Evolutionary conservation across 2,329 filamentous ascomycete species (phyloP), one percentile per base, ranked within the genome.

Genomic region (Lasiodiplodia hormozganensis): DNA sequence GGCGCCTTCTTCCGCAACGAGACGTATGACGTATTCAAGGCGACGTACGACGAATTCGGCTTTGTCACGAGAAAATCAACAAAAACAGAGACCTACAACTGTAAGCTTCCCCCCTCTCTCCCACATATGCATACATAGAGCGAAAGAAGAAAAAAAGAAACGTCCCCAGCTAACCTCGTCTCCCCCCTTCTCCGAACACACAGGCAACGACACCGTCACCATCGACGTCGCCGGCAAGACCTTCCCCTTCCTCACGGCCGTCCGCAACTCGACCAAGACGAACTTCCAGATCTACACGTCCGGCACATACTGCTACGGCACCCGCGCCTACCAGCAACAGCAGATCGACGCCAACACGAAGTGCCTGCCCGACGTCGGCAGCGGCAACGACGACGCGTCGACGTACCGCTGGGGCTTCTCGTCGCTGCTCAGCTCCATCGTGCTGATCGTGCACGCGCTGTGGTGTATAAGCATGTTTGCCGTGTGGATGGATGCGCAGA

Each of bases 391-490:
- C 40, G 18, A 47, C 6, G 5, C 5, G 7, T n/a, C 70, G 4
- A 64, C 73, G 12, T 80, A 80, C 51, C 53, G 76, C 66, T 80
- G 78, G 79, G 79, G 79, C 7, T 80, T 80, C 69, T 76, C 76
- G 0, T 77, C 76, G 28, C 73, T 78, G 70, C 70, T 80, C 6
- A 72, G 76, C 7, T 75, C 72, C 2, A 53, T 76, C 5, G 75
- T 79, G 23, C 67, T 78, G 36, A 72, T 80, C 40, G 28, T 75
- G 1, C 74, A 78, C 16, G 67, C 75, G 2, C 67, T 70, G 11
- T 80, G 78, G 78, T 69, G 68, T 4, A 8, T 76, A 0, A 73
- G 71, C 54, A 78, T 80, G 76, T 80, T 77, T 43, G 67, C 72
- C 2, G 49, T 80, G 5, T 80, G 77, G 76, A 71, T 77, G 34